Conservation (phyloP, 2,329 filamentous ascomycete species). For the Fusarium dlaminii region DNA sequence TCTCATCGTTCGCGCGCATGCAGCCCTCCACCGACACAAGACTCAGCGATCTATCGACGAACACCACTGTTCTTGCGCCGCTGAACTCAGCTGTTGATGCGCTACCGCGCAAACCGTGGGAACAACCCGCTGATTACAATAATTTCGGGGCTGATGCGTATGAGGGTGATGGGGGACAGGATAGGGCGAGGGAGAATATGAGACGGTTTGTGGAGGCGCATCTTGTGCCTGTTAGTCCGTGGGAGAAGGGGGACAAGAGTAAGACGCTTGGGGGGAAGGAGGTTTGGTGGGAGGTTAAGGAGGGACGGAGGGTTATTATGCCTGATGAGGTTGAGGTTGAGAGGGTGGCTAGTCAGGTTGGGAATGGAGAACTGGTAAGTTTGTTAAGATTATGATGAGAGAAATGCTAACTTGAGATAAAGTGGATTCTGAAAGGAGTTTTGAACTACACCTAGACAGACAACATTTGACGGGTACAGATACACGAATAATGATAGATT, state of each 20-base stretch:
- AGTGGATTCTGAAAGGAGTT: slow-evolving; percentile 73
- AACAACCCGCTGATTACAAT: slow-evolving; percentile 77
- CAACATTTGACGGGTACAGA: not conserved
- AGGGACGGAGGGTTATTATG: slow-evolving; percentile 76
- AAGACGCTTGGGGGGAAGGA: slow-evolving; percentile 71
- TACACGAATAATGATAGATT: slow-evolving; percentile 29
- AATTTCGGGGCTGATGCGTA: slow-evolving; percentile 76
- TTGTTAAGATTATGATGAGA: not conserved
- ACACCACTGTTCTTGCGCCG: slow-evolving; percentile 89
- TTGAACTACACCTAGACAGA: slow-evolving; percentile 53
- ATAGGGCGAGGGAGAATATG: slow-evolving; percentile 80
- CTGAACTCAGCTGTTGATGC: slow-evolving; percentile 82
- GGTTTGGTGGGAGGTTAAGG: slow-evolving; percentile 84
- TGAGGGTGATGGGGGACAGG: slow-evolving; percentile 76
- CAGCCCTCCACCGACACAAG: slow-evolving; percentile 74
- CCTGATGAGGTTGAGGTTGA: slow-evolving; percentile 83
- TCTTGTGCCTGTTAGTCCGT: slow-evolving; percentile 78
- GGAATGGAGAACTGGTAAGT: slow-evolving; percentile 83
- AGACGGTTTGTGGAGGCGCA: slow-evolving; percentile 86
- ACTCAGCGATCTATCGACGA: slow-evolving; percentile 71
- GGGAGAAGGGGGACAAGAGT: slow-evolving; percentile 72
- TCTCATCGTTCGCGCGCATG: slow-evolving; percentile 82
- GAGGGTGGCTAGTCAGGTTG: slow-evolving; percentile 76
- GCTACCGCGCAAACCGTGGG: slow-evolving; percentile 88
- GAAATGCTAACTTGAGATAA: not conserved